Percentiles rank a stretch among this genome's conserved stretches.
Evolutionary conservation across 2,329 filamentous ascomycete species (phyloP).

Genomic region (Achaetomium macrosporum): DNA sequence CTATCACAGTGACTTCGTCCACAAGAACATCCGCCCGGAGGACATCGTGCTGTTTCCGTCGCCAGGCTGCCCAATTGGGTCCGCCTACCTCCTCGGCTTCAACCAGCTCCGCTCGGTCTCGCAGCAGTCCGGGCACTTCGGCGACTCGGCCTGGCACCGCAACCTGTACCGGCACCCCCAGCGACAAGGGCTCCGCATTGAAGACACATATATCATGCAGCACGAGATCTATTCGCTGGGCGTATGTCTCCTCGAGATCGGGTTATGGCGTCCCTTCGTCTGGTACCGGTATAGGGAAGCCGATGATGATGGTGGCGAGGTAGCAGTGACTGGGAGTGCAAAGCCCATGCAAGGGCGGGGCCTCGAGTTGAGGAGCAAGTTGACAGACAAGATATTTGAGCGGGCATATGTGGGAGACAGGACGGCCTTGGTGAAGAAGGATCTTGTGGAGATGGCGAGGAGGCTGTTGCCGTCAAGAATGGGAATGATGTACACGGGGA

Average conservation of each 20-base stretch:
- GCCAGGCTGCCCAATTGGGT: neutral
- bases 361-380: neutral
- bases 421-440: conserved; percentile 3
- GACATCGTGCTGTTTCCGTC: conserved; percentile 9
- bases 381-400: neutral
- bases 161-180: conserved; percentile 16
- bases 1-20: conserved; percentile 13
- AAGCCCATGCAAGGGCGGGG: neutral
- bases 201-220: conserved; percentile 13
- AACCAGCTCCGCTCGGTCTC: neutral
- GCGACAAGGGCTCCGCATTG: neutral
- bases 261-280: conserved; percentile 13
- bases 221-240: conserved; percentile 19
- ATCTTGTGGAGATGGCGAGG: neutral
- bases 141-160: conserved; percentile 5
- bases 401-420: neutral
- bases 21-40: conserved; percentile 22
- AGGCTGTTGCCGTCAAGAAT: conserved; percentile 1
- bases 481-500: conserved; percentile 3
- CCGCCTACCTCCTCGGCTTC: conserved; percentile 12
- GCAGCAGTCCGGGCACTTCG: neutral
- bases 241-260: conserved; percentile 18
- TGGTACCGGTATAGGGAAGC: conserved; percentile 1
- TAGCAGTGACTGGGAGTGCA: neutral
- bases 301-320: neutral